Evolutionary conservation across 208 protist species (phyloP).

Genomic region (Trichomonas vaginalis): DNA sequence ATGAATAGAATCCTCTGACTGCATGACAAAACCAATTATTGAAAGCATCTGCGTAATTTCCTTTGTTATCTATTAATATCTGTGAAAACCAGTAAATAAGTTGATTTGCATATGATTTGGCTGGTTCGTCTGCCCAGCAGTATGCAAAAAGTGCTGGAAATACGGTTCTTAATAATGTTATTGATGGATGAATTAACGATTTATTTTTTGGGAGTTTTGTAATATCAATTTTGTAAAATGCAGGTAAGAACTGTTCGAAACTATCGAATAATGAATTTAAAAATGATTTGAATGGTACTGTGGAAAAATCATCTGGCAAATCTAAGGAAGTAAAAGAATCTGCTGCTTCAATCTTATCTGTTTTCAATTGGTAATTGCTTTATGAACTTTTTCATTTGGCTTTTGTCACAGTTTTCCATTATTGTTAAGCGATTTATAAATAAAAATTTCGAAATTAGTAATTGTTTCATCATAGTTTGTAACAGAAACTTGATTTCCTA

Average conservation of each 20-base stretch:
- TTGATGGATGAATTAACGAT: neutral
- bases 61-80: neutral
- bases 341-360: neutral
- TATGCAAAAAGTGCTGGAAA: slow-evolving; percentile 10
- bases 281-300: neutral
- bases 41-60: neutral
- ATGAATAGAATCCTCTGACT: neutral
- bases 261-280: neutral
- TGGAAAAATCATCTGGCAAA: slow-evolving; percentile 1
- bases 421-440: neutral
- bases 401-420: neutral
- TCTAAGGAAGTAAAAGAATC: neutral
- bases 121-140: neutral
- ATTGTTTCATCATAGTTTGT: neutral
- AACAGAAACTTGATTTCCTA: neutral
- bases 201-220: neutral
- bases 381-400: neutral
- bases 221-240: neutral
- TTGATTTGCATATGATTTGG: neutral
- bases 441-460: neutral
- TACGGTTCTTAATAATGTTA: neutral
- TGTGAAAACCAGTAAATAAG: neutral
- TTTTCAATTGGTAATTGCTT: neutral
- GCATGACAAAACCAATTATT: neutral
- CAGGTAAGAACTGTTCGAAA: neutral